Evolutionary conservation across 1,139 yeast genomes (phyloP), one percentile per base, ranked within the genome.

Genomic region (Yamadazyma friedrichii): DNA sequence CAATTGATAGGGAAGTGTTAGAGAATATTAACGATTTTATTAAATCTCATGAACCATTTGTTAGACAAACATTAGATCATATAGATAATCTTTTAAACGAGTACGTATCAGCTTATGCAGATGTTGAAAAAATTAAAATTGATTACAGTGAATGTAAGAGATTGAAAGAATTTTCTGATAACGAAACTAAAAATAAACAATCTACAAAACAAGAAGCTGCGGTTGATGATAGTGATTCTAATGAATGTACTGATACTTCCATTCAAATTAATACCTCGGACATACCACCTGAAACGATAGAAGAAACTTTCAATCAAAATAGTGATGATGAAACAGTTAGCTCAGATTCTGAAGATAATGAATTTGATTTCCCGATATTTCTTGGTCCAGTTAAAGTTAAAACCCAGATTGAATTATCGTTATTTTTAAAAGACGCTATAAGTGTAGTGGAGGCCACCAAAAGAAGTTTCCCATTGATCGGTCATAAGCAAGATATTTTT

Each of bases 381-480:
- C 34, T 71, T 2, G 76, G 75, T 1, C 55, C 70, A 0, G 49
- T 54, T 1, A 46, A 45, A 15, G 42, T 65, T 8, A 41, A 43
- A n/a, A 43, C 52, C 9, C 47, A 46, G 2, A 50, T 45, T 6
- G 61, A 58, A 9, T 52, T 72, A 15, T 46, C 58, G 4, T 32
- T 41, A 2, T 54, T 69, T 24, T 38, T 72, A 9, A 41, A 50
- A 11, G 53, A 51, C 24, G 51, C 68, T 40, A 58, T 65, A 11
- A 31, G 44, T 4, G 45, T 55, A 5, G 59, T 70, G 12, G 60
- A 65, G 9, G 58, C 64, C 0, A 49, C 51, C 2, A 62, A 56
- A 42, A 57, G 76, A 34, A 64, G 59, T 35, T 60, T 73, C 20
- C 69, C 72, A 0, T 49, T 73, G 31, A 76, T 77, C 1, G 77